Evolutionary conservation across 139 green algal species (phyloP), one percentile per base, ranked within the genome.

Genomic region (Picochlorum sp.): DNA sequence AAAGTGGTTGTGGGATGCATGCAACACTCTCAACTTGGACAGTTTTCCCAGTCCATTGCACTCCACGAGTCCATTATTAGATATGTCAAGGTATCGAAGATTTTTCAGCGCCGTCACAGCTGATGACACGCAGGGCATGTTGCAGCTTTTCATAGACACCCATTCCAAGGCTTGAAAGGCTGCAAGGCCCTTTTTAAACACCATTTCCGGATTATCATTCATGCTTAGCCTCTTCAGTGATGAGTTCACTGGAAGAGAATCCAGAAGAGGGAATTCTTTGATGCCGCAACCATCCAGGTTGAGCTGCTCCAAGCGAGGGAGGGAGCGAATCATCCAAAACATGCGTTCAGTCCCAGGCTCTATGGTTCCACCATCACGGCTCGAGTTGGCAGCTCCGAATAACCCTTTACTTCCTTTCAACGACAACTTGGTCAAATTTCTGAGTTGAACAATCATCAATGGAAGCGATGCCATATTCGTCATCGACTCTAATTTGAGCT

Each of bases 311-410:
- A 54, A 24, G 18, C n/a, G 16, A 26, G 47, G 47, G 6, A 54
- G n/a, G 47, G 47, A 54, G 47, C 47, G 47, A 54, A 54, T 54
- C 47, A 54, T 54, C 47, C 47, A 54, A 54, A 54, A 26, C 47
- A 54, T 54, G 18, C 47, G 16, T 54, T 54, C 47, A 9, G 47
- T 54, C n/a, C 47, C 47, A 26, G 47, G 47, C 47, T 54, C 47
- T 9, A 54, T 54, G 18, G 47, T 20, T 26, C 47, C 47, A 20
- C 15, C 11, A 20, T 24, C 1, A 1, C 6, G 16, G n/a, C 11
- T 21, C 0, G 18, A 20, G 47, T 21, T 54, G 47, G 34, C 34
- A 11, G 34, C 34, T 41, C 47, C 47, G 15, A 54, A 54, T 7
- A 54, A 21, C 1, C 18, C 16, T 21, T 20, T 21, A 21, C 47